Percentiles rank a stretch among this genome's conserved stretches.
Conservation (phyloP, 768 basidiomycete species). For the Collybiopsis confluens region DNA sequence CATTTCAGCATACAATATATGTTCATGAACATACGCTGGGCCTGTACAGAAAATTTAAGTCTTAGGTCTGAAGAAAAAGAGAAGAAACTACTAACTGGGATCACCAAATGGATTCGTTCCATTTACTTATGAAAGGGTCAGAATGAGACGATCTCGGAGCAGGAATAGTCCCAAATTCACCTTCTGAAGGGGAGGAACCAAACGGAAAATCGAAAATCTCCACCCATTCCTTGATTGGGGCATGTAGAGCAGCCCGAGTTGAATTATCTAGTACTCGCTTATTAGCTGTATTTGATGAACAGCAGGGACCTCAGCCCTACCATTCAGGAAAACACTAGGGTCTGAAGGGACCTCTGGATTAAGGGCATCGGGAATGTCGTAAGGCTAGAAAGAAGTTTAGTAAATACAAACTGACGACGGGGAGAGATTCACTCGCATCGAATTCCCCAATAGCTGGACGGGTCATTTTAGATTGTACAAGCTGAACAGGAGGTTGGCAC, state of each 20-base stretch:
- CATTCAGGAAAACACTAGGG: conserved; percentile 57
- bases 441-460: conserved; percentile 27
- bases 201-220: conserved; percentile 34
- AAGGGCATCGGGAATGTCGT: conserved; percentile 54
- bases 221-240: conserved; percentile 52
- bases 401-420: background rate
- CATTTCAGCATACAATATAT: too few relatives aligned
- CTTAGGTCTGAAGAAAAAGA: too few relatives aligned
- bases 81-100: too few relatives aligned
- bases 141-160: background rate
- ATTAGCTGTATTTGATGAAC: background rate
- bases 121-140: background rate
- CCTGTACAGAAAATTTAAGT: too few relatives aligned
- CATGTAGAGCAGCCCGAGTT: conserved; percentile 61
- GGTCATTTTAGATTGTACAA: background rate
- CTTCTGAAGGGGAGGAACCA: conserved; percentile 24
- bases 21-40: too few relatives aligned
- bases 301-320: conserved; percentile 27
- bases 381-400: conserved; percentile 29
- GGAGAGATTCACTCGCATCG: conserved; percentile 24
- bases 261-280: conserved; percentile 35
- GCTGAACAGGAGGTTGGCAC: too few relatives aligned
- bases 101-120: conserved; percentile 16
- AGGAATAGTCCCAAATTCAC: conserved; percentile 18
- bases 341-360: conserved; percentile 47